These are phyloP conservation scores for Phytophthora brassicae DNA, from an alignment of 352 stramenopile species.

Conservation along the genomic window DNA sequence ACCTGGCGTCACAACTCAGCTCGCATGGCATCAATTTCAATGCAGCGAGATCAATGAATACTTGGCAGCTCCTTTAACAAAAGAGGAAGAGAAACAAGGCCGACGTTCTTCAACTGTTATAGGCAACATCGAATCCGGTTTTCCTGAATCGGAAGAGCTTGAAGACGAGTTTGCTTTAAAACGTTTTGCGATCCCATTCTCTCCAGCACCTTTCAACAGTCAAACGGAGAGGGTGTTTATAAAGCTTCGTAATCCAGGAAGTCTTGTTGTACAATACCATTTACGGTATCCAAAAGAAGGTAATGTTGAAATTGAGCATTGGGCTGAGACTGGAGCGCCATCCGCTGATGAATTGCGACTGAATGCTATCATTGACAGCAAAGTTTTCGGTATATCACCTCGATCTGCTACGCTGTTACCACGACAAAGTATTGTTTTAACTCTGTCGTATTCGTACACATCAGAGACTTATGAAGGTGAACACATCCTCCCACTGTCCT, in stretches of 20 bases:
- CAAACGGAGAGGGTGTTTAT: constrained; percentile 64
- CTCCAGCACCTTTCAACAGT: constrained; percentile 60
- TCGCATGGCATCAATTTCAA: constrained; percentile 76
- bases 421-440: constrained; percentile 60
- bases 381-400: constrained; percentile 65
- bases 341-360: constrained; percentile 74
- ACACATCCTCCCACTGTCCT: constrained; percentile 85
- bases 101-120: constrained; percentile 32
- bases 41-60: constrained; percentile 75
- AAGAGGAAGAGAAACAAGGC: constrained; percentile 21
- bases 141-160: constrained; percentile 14
- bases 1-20: constrained; percentile 43
- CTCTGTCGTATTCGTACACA: constrained; percentile 67
- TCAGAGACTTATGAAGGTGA: constrained; percentile 76
- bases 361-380: constrained; percentile 82
- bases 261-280: constrained; percentile 79
- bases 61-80: constrained; percentile 51
- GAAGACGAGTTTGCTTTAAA: constrained; percentile 27
- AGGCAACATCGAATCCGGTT: constrained; percentile 9
- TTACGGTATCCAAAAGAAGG: constrained; percentile 91
- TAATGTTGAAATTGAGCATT: constrained; percentile 93
- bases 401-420: constrained; percentile 59
- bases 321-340: constrained; percentile 88
- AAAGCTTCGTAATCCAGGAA: constrained; percentile 86
- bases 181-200: constrained; percentile 78